These are phyloP conservation scores for Silene latifolia DNA, from an alignment of 148 eudicot genomes.

Conservation along the genomic window DNA sequence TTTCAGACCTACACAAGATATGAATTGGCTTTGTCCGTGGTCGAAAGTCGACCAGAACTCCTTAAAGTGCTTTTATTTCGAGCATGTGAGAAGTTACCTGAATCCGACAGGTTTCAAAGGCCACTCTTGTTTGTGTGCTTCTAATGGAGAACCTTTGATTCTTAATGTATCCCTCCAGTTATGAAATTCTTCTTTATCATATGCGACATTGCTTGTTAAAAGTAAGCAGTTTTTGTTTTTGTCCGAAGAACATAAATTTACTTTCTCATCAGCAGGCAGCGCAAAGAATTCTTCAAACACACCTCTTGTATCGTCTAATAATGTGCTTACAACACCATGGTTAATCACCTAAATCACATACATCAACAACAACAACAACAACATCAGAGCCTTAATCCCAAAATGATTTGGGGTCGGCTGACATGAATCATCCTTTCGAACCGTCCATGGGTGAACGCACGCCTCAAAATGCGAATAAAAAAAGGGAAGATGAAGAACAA, in stretches of 20 bases:
- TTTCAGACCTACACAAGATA: neutral
- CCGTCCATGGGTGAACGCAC: no score
- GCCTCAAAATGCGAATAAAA: no score
- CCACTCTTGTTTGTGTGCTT: conserved; percentile 42
- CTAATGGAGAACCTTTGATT: conserved; percentile 44
- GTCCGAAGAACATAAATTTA: conserved; percentile 24
- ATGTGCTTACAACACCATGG: conserved; percentile 29
- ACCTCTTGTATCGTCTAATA: conserved; percentile 30
- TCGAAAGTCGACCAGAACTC: neutral
- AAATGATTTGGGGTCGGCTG: no score
- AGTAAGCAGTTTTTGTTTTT: conserved; percentile 29
- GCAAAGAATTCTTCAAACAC: conserved; percentile 46
- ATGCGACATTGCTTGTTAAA: conserved; percentile 38
- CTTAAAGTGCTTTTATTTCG: neutral
- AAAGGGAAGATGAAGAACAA: no score
- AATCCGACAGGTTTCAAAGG: conserved; percentile 44
- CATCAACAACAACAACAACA: no score
- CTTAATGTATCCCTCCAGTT: conserved; percentile 52
- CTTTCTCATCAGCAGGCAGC: conserved; percentile 38
- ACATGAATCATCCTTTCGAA: no score
- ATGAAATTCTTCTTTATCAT: conserved; percentile 42
- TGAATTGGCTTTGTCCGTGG: neutral
- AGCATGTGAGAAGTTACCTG: conserved; percentile 19
- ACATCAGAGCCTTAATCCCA: no score
- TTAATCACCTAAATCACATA: conserved; percentile 26